Conservation (phyloP, 768 basidiomycete species). For the Hypholoma fasciculare region DNA sequence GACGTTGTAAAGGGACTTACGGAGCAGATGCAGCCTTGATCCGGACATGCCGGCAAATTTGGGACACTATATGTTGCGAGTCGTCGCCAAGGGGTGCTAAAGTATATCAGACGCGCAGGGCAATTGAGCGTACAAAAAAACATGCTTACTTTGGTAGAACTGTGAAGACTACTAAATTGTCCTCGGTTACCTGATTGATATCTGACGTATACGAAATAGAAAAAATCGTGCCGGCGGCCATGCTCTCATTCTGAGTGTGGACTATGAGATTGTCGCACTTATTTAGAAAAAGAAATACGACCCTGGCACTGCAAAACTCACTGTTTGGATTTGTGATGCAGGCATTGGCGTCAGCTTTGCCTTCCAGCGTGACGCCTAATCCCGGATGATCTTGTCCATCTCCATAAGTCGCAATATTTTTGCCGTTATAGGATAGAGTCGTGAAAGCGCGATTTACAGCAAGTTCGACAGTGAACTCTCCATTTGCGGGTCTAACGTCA, state of each 20-base stretch:
- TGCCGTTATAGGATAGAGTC: slow-evolving; percentile 33
- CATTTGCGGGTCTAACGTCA: slow-evolving; percentile 36
- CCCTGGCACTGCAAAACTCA: slow-evolving; percentile 19
- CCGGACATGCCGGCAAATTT: slow-evolving; percentile 42
- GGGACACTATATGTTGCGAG: slow-evolving; percentile 42
- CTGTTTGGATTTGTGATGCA: slow-evolving; percentile 39
- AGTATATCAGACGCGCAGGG: background rate
- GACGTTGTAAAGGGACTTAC: slow-evolving; percentile 23
- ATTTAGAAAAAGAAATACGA: background rate
- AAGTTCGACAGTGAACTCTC: slow-evolving; percentile 41
- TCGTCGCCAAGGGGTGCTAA: slow-evolving; percentile 44
- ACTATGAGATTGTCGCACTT: slow-evolving; percentile 25
- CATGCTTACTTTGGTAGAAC: slow-evolving; percentile 35
- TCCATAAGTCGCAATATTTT: slow-evolving; percentile 22
- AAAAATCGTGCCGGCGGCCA: slow-evolving; percentile 47
- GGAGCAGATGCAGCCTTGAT: slow-evolving; percentile 42
- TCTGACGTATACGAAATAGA: slow-evolving; percentile 46
- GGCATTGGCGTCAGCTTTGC: slow-evolving; percentile 21
- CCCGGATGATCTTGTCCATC: slow-evolving; percentile 38
- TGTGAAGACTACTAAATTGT: slow-evolving; percentile 45
- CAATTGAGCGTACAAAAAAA: background rate
- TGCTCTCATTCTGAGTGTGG: slow-evolving; percentile 44
- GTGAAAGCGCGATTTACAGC: slow-evolving; percentile 44
- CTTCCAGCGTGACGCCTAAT: slow-evolving; percentile 23
- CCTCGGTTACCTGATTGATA: slow-evolving; percentile 36